Conservation (phyloP, 306 rosid genomes). For the Prosopis cineraria region DNA sequence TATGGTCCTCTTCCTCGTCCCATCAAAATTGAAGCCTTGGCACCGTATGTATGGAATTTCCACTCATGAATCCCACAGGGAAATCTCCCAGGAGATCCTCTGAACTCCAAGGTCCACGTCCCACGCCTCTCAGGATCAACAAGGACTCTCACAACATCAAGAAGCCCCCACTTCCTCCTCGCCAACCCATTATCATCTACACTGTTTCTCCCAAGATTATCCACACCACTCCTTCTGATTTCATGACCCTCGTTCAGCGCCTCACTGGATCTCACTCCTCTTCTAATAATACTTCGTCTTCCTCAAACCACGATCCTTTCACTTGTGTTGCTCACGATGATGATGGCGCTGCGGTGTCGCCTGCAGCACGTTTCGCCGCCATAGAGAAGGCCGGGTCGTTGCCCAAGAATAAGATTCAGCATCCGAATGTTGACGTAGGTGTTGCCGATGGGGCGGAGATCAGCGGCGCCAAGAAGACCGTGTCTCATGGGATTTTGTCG, state of each 20-base stretch:
- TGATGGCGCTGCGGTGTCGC: constrained; percentile 30
- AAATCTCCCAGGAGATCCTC: constrained; percentile 58
- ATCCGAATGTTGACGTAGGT: not conserved
- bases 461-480: not conserved
- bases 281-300: not conserved
- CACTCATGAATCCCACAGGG: constrained; percentile 30
- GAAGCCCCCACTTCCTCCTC: constrained; percentile 66
- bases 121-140: constrained; percentile 63
- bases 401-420: not conserved
- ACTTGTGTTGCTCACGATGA: not conserved
- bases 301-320: not conserved
- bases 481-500: constrained; percentile 76
- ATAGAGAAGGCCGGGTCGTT: constrained; percentile 55
- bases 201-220: constrained; percentile 78
- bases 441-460: constrained; percentile 35
- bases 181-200: constrained; percentile 78
- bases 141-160: constrained; percentile 80
- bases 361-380: constrained; percentile 62
- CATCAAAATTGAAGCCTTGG: not conserved
- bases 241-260: constrained; percentile 84
- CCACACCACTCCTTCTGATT: constrained; percentile 75
- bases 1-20: not conserved
- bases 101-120: constrained; percentile 85
- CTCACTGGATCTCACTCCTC: constrained; percentile 63
- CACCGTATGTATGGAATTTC: constrained; percentile 41